These are phyloP conservation scores for Aureobasidium musti DNA, from an alignment of 2,329 filamentous ascomycete genomes.

Conservation along the genomic window DNA sequence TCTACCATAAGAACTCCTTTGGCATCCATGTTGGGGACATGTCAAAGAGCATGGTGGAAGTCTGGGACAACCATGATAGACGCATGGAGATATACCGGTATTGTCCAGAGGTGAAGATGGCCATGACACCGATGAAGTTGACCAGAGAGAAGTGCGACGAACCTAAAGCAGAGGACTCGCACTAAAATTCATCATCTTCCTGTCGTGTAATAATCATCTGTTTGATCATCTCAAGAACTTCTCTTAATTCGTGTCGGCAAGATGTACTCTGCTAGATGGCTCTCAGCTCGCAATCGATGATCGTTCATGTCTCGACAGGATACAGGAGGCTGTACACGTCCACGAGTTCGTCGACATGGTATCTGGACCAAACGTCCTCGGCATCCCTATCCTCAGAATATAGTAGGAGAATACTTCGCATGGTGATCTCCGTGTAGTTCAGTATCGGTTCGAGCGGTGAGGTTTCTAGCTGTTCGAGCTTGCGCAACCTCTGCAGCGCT, in stretches of 20 bases:
- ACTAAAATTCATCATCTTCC: neutral
- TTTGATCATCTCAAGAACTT: neutral
- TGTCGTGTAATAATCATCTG: neutral
- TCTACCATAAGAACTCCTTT: neutral
- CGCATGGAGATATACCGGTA: slow-evolving; percentile 3
- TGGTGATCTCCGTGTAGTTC: no score
- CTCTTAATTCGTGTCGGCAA: neutral
- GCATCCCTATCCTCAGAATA: no score
- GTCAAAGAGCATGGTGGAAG: neutral
- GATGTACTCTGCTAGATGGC: neutral
- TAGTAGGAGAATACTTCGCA: no score
- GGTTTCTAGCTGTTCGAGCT: no score
- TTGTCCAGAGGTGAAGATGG: slow-evolving; percentile 13
- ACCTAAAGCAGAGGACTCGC: neutral
- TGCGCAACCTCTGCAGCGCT: no score
- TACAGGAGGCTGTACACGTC: neutral
- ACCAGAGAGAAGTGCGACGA: slow-evolving; percentile 5
- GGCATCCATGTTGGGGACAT: slow-evolving; percentile 4
- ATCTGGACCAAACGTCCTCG: neutral
- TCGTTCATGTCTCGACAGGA: neutral
- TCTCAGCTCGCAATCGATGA: neutral
- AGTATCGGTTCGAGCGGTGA: no score
- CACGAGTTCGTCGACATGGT: neutral
- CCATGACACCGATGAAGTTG: slow-evolving; percentile 2
- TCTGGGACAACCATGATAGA: neutral